Evolutionary conservation across 768 basidiomycete species (phyloP).

Genomic region (Amanita jacksonii): DNA sequence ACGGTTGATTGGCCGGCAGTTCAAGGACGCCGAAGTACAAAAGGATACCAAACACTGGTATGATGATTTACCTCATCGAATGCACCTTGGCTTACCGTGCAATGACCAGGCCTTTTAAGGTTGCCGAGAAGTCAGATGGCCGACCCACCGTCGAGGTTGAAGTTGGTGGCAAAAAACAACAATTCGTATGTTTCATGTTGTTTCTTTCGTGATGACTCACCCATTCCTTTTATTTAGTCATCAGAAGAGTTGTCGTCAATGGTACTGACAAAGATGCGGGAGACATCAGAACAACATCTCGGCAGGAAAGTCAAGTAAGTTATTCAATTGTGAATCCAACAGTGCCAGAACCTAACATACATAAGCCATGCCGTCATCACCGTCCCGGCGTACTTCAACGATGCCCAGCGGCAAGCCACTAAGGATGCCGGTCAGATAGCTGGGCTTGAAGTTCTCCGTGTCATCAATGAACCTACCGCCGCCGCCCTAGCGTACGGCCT

Average conservation of each 20-base stretch:
- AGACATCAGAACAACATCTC: constrained; percentile 88
- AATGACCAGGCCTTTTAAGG: constrained; percentile 81
- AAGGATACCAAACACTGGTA: constrained; percentile 83
- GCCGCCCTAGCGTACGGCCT: constrained; percentile 98
- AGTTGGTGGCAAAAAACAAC: constrained; percentile 73
- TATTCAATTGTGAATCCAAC: neutral
- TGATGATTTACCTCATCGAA: too few relatives aligned
- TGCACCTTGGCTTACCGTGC: too few relatives aligned
- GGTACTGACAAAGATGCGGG: constrained; percentile 89
- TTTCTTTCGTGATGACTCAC: constrained; percentile 9
- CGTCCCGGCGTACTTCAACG: constrained; percentile 98
- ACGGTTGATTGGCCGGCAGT: constrained; percentile 90
- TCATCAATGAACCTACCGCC: constrained; percentile 98
- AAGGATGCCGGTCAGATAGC: constrained; percentile 98
- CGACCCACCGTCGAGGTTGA: constrained; percentile 81
- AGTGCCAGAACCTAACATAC: constrained; percentile 5
- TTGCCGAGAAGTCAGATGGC: constrained; percentile 63
- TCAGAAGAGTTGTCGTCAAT: constrained; percentile 82
- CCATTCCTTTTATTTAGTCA: constrained; percentile 36
- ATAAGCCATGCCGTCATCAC: constrained; percentile 81
- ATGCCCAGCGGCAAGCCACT: constrained; percentile 97
- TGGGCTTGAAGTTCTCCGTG: constrained; percentile 93
- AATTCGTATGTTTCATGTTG: constrained; percentile 44
- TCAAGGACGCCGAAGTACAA: constrained; percentile 88
- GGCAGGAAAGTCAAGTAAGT: constrained; percentile 93